Percentiles rank a stretch among this genome's conserved stretches.
Conservation (phyloP, 2,329 filamentous ascomycete species). For the Neofusicoccum umdonicola region DNA sequence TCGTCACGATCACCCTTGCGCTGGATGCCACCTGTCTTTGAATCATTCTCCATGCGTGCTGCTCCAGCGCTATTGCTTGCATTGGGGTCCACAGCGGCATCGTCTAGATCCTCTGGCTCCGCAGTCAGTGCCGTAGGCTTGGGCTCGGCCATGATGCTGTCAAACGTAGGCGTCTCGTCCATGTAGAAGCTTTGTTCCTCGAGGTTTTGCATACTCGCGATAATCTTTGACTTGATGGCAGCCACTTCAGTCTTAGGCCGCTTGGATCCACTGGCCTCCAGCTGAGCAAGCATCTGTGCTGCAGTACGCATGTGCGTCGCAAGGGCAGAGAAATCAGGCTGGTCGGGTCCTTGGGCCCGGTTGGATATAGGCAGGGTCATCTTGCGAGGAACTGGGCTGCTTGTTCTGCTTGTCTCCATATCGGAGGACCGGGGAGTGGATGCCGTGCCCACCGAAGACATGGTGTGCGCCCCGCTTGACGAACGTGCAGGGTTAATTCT, state of each 20-base stretch:
- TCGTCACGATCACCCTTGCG: slow-evolving; percentile 80
- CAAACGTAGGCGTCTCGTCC: slow-evolving; percentile 75
- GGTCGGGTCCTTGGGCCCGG: slow-evolving; percentile 57
- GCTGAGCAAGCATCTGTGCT: slow-evolving; percentile 80
- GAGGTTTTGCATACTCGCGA: slow-evolving; percentile 83
- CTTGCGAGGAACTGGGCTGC: slow-evolving; percentile 62
- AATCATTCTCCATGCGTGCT: slow-evolving; percentile 84
- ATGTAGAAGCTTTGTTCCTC: slow-evolving; percentile 81
- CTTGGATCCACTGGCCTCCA: slow-evolving; percentile 78
- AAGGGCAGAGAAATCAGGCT: slow-evolving; percentile 77
- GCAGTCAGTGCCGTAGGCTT: slow-evolving; percentile 53
- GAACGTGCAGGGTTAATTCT: slow-evolving; percentile 38
- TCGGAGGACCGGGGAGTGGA: slow-evolving; percentile 68
- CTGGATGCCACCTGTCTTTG: slow-evolving; percentile 80
- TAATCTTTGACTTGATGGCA: slow-evolving; percentile 80
- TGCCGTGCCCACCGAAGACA: slow-evolving; percentile 59
- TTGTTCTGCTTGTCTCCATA: slow-evolving; percentile 65
- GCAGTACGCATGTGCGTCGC: slow-evolving; percentile 86
- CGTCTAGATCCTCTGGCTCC: slow-evolving; percentile 55
- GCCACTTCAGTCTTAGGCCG: slow-evolving; percentile 77
- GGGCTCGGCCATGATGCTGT: slow-evolving; percentile 75
- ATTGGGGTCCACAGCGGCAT: slow-evolving; percentile 42
- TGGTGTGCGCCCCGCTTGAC: slow-evolving; percentile 61
- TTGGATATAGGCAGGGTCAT: slow-evolving; percentile 59
- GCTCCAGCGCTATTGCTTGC: slow-evolving; percentile 71